Evolutionary conservation across 176 grass and related monocot genomes (phyloP).

Genomic region (Chloris gayana): DNA sequence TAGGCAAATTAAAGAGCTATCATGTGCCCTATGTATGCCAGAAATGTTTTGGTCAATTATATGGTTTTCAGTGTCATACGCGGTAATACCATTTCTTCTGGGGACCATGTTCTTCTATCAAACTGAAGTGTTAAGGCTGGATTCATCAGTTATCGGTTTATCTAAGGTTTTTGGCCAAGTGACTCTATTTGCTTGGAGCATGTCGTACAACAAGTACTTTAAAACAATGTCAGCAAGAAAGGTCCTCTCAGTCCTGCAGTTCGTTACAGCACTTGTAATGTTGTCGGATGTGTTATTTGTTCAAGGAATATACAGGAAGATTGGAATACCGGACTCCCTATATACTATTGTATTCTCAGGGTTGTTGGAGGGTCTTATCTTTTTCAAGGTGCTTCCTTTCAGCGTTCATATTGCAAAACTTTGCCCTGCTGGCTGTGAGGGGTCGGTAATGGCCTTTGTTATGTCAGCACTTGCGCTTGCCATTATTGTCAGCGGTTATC

Average conservation of each 20-base stretch:
- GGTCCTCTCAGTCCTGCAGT: slow-evolving; percentile 72
- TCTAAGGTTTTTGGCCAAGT: slow-evolving; percentile 91
- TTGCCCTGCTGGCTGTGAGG: slow-evolving; percentile 86
- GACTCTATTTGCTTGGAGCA: slow-evolving; percentile 78
- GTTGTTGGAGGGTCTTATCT: slow-evolving; percentile 65
- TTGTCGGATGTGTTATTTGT: slow-evolving; percentile 85
- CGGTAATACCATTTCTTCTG: slow-evolving; percentile 68
- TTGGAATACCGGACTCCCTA: slow-evolving; percentile 72
- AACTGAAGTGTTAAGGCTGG: slow-evolving; percentile 76
- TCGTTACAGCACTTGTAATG: slow-evolving; percentile 61
- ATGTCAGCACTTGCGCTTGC: slow-evolving; percentile 87
- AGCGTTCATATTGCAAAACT: slow-evolving; percentile 76
- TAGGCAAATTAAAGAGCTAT: slow-evolving; percentile 79
- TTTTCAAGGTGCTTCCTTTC: slow-evolving; percentile 82
- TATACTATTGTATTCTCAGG: slow-evolving; percentile 88
- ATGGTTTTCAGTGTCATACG: slow-evolving; percentile 88
- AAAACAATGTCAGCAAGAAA: slow-evolving; percentile 67
- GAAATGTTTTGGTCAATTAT: slow-evolving; percentile 67
- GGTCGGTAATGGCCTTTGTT: slow-evolving; percentile 83
- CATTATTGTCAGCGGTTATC: slow-evolving; percentile 73
- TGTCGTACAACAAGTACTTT: slow-evolving; percentile 81
- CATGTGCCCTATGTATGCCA: slow-evolving; percentile 54
- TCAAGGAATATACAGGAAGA: slow-evolving; percentile 64
- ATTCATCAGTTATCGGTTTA: slow-evolving; percentile 85
- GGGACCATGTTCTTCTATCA: slow-evolving; percentile 99